Conservation (phyloP, 2,329 filamentous ascomycete genomes). For the Stemphylium lycopersici region DNA sequence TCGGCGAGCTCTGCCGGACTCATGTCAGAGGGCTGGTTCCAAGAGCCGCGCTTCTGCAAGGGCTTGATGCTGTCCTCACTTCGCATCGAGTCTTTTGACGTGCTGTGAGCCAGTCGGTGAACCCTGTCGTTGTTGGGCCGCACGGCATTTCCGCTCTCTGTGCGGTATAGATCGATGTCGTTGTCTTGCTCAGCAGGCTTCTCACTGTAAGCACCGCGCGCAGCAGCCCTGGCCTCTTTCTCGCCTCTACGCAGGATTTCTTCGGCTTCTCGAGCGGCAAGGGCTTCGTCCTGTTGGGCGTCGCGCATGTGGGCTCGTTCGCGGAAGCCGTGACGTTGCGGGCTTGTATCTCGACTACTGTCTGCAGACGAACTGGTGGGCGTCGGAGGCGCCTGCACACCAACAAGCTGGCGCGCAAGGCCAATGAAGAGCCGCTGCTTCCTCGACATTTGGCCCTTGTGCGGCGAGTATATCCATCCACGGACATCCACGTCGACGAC, state of each 20-base stretch:
- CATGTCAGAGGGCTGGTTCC: constrained; percentile 65
- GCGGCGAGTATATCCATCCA: constrained; percentile 92
- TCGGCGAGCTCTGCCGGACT: constrained; percentile 75
- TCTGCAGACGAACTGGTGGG: constrained; percentile 42
- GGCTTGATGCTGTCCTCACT: constrained; percentile 42
- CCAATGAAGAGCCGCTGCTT: constrained; percentile 88
- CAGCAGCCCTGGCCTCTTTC: constrained; percentile 72
- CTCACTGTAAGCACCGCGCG: constrained; percentile 77
- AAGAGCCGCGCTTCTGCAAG: constrained; percentile 57
- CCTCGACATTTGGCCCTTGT: constrained; percentile 80
- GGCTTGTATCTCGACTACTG: constrained; percentile 56
- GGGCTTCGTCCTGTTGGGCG: constrained; percentile 64
- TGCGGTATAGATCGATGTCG: constrained; percentile 47
- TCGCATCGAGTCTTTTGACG: constrained; percentile 36
- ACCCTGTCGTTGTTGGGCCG: constrained; percentile 24
- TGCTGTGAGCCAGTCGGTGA: constrained; percentile 31
- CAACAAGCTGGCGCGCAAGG: constrained; percentile 84
- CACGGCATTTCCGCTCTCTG: constrained; percentile 41
- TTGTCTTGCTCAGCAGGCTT: constrained; percentile 57
- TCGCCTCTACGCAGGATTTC: constrained; percentile 76
- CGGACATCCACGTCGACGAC: constrained; percentile 93
- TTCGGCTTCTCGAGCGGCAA: constrained; percentile 76
- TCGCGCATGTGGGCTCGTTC: constrained; percentile 56
- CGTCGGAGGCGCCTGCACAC: constrained; percentile 72
- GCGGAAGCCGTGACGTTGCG: constrained; percentile 42